Base-by-base conservation (phyloP, 148 eudicot genomes). In the Cornus florida region DNA sequence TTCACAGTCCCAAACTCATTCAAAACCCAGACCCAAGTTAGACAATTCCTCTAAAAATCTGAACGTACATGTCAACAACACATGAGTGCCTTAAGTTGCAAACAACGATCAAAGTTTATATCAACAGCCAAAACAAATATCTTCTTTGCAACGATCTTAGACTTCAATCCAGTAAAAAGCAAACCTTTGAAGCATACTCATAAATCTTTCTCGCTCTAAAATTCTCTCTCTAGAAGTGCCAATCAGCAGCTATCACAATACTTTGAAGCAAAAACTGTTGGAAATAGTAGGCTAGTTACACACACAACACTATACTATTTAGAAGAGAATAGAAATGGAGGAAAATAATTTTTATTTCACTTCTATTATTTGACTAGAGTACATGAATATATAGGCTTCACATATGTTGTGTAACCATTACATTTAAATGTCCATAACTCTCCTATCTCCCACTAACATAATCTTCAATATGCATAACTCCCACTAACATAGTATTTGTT, bases 31-130 rank as follows among this genome's bases (percentile, higher is more conserved):
- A 62, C 17, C 22, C 13, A 3, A 66, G 57, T 31, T 65, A 75
- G 16, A 59, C 23, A 39, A 41, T 66, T 65, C 70, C 39, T 65
- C 5, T 75, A 3, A 14, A 28, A 39, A 24, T 6, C 35, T 56
- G 4, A 41, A n/a, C n/a, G n/a, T n/a, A n/a, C n/a, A n/a, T n/a
- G n/a, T n/a, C 3, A 20, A 38, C 24, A 66, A 62, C 57, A 5
- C 23, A 16, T 2, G 69, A 28, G 46, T 68, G 62, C 71, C 78
- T 76, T 67, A 71, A 28, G 78, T 62, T 67, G 28, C 23, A 41
- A 76, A 67, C 78, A 67, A 24, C 14, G 72, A 28, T 76, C 39
- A 67, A n/a, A 41, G 7, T 65, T 22, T 8, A 24, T 14, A 23
- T 35, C 1, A 16, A 65, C 46, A 17, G n/a, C 79, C 59, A 53